phyloP scores from a whole-genome alignment of 2,329 filamentous ascomycete genomes.

The Aquanectria penicillioides region DNA sequence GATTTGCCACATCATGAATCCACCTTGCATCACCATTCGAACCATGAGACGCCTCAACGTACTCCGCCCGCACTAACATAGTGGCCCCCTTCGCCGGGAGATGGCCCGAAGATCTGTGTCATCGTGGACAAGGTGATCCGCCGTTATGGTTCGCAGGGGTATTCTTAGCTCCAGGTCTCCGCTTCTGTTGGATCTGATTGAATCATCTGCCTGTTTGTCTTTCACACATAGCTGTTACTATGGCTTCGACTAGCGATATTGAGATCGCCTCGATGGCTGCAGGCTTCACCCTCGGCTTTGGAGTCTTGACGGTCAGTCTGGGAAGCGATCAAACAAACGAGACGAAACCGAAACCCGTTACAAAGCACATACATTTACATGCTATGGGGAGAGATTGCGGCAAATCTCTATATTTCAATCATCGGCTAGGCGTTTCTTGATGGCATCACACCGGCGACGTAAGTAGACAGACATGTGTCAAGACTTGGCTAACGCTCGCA shows the following conservation, averaged over 20 bases:
- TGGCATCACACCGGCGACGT: slow-evolving; percentile 46
- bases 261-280: slow-evolving; percentile 45
- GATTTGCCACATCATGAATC: too few relatives aligned
- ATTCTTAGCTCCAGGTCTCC: too few relatives aligned
- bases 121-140: too few relatives aligned
- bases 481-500: slow-evolving; percentile 13
- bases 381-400: slow-evolving; percentile 57
- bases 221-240: not conserved
- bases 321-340: slow-evolving; percentile 54
- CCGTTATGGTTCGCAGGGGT: too few relatives aligned
- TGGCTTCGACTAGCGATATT: slow-evolving; percentile 36
- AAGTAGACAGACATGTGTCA: not conserved
- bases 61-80: too few relatives aligned
- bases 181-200: too few relatives aligned
- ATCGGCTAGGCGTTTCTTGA: slow-evolving; percentile 53
- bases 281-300: slow-evolving; percentile 53
- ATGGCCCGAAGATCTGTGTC: too few relatives aligned
- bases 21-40: too few relatives aligned
- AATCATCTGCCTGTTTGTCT: too few relatives aligned
- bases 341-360: slow-evolving; percentile 45
- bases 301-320: slow-evolving; percentile 51
- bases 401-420: slow-evolving; percentile 51
- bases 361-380: slow-evolving; percentile 55
- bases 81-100: too few relatives aligned
- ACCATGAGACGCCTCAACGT: too few relatives aligned